Evolutionary conservation across 306 rosid species (phyloP).

Genomic region (Quercus rubra): DNA sequence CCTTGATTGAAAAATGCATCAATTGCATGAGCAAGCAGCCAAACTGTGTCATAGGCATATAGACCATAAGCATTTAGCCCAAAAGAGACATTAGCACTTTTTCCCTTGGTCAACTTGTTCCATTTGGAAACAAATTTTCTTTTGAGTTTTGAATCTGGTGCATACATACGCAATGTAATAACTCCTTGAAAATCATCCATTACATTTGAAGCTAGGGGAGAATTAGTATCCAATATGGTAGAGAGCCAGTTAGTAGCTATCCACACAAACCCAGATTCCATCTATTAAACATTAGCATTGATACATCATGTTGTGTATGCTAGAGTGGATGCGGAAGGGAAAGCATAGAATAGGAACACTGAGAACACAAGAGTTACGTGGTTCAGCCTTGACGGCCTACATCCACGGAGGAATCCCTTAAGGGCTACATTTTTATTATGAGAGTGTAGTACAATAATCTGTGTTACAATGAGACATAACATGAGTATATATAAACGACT

Average conservation of each 20-base stretch:
- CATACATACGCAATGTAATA: slow-evolving; percentile 54
- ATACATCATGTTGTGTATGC: no score
- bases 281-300: no score
- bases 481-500: no score
- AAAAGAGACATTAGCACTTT: slow-evolving; percentile 15
- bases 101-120: slow-evolving; percentile 55
- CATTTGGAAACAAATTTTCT: slow-evolving; percentile 66
- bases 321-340: no score
- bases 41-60: slow-evolving; percentile 83
- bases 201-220: slow-evolving; percentile 35
- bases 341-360: no score
- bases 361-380: no score
- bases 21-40: slow-evolving; percentile 77
- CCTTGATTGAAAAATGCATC: slow-evolving; percentile 66
- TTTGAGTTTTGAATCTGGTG: slow-evolving; percentile 60
- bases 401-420: no score
- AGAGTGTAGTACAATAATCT: no score
- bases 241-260: slow-evolving; percentile 74
- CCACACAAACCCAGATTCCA: slow-evolving; percentile 85
- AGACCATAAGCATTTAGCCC: slow-evolving; percentile 56
- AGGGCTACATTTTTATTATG: no score
- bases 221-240: slow-evolving; percentile 42
- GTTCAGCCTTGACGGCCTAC: no score
- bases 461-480: no score
- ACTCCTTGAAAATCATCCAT: slow-evolving; percentile 71